Percentiles rank a stretch among this genome's conserved stretches.
These are phyloP conservation scores for Dendrocalamus latiflorus DNA, from an alignment of 202 grass and related monocot genomes.

Conservation along the genomic window DNA sequence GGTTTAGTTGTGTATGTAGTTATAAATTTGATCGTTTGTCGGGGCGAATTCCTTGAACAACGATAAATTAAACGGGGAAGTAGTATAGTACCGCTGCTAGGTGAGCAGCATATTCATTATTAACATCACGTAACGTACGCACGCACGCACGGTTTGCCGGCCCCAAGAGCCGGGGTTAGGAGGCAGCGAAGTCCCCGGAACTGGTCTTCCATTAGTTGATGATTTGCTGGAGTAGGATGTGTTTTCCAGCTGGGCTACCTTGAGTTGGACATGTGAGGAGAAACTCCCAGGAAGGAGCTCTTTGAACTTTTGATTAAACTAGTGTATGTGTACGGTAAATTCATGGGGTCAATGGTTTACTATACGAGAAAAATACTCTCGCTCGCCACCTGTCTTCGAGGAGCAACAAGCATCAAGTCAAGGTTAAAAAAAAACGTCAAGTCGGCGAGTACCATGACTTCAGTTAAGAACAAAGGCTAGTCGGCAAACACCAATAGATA, in stretches of 20 bases:
- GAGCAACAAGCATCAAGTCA: background rate
- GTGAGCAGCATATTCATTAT: no score
- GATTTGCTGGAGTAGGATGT: background rate
- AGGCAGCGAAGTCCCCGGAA: background rate
- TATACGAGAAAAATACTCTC: no score
- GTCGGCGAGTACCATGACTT: background rate
- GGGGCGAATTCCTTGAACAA: no score
- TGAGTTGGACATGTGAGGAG: background rate
- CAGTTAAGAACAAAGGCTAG: background rate
- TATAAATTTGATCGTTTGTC: no score
- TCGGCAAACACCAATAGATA: no score
- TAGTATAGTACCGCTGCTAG: no score
- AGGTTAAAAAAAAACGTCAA: background rate
- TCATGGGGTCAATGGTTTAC: background rate
- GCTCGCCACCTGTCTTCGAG: background rate
- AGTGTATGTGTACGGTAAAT: background rate
- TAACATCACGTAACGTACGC: no score
- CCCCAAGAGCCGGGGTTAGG: background rate
- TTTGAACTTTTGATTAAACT: background rate
- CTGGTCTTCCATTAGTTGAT: background rate
- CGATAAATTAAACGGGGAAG: no score
- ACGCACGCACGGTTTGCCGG: no score
- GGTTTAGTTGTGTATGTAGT: no score
- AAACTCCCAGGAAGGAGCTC: constrained; percentile 6
- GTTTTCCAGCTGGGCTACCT: background rate